Conservation (phyloP, 345 rosid species). For the Salix suchowensis region DNA sequence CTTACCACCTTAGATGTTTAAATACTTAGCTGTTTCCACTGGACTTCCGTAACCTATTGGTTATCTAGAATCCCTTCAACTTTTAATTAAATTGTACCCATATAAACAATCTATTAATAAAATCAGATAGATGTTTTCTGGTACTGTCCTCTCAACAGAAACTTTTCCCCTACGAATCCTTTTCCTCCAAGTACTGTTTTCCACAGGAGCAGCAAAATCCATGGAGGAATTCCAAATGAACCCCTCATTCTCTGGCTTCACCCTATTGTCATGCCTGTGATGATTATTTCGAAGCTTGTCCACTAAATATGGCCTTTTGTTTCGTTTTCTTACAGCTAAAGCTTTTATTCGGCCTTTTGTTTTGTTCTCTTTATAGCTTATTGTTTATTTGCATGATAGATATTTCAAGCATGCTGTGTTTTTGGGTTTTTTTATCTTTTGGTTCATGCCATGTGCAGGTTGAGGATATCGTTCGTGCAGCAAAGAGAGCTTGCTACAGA, state of each 20-base stretch:
- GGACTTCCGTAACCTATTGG: neutral
- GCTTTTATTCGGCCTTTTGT: neutral
- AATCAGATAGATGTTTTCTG: neutral
- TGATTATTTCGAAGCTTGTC: neutral
- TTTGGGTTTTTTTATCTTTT: neutral
- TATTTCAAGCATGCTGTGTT: neutral
- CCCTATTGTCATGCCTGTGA: neutral
- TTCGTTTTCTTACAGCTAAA: neutral
- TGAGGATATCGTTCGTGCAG: conserved; percentile 61
- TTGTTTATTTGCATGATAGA: neutral
- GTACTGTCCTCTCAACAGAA: neutral
- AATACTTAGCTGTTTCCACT: neutral
- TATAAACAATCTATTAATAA: neutral
- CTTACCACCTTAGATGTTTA: neutral
- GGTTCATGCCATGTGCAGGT: conserved; percentile 29
- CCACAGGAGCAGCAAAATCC: no score
- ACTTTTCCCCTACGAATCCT: neutral
- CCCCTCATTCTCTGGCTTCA: neutral
- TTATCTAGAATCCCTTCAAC: neutral
- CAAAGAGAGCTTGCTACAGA: conserved; percentile 63
- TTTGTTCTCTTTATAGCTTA: no score
- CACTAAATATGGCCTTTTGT: neutral
- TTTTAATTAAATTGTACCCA: neutral
- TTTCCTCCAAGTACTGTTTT: neutral
- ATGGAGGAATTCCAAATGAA: neutral